These are phyloP conservation scores for Ceratocystis variospora DNA, from an alignment of 2,329 filamentous ascomycete species.

Conservation along the genomic window DNA sequence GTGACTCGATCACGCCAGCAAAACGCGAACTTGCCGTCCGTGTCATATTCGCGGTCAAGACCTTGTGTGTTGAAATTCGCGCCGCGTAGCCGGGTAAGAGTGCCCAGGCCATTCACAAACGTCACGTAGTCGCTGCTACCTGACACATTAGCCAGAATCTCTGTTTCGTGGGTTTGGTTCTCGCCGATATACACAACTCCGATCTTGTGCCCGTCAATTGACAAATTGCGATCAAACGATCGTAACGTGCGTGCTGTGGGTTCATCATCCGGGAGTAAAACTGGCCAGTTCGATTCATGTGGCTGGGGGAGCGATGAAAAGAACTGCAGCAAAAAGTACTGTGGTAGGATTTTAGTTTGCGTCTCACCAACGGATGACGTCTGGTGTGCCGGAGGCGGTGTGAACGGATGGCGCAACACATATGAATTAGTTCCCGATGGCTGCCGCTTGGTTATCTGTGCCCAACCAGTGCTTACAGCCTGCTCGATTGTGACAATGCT, in stretches of 20 bases:
- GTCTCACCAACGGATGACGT: conserved; percentile 29
- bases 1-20: conserved; percentile 92
- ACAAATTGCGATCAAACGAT: conserved; percentile 73
- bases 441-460: conserved; percentile 56
- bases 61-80: conserved; percentile 89
- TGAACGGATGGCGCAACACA: conserved; percentile 45
- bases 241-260: conserved; percentile 59
- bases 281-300: conserved; percentile 49
- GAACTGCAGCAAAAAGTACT: conserved; percentile 57
- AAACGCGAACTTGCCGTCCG: conserved; percentile 76
- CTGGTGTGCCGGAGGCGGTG: conserved; percentile 44
- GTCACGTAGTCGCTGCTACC: conserved; percentile 80
- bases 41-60: conserved; percentile 61
- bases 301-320: conserved; percentile 48
- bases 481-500: conserved; percentile 64
- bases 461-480: conserved; percentile 50
- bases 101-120: conserved; percentile 71
- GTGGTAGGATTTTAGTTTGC: conserved; percentile 53
- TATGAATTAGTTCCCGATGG: conserved; percentile 53
- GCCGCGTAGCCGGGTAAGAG: conserved; percentile 63
- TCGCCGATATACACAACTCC: conserved; percentile 89
- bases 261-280: conserved; percentile 60
- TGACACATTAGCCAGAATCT: conserved; percentile 74
- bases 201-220: conserved; percentile 88
- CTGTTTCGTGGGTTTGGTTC: conserved; percentile 65